A percentile compares a stretch with the other conserved stretches of the same genome.
These are phyloP conservation scores for Porphyra umbilicalis DNA, from an alignment of 31 red algal genomes.

Conservation along the genomic window DNA sequence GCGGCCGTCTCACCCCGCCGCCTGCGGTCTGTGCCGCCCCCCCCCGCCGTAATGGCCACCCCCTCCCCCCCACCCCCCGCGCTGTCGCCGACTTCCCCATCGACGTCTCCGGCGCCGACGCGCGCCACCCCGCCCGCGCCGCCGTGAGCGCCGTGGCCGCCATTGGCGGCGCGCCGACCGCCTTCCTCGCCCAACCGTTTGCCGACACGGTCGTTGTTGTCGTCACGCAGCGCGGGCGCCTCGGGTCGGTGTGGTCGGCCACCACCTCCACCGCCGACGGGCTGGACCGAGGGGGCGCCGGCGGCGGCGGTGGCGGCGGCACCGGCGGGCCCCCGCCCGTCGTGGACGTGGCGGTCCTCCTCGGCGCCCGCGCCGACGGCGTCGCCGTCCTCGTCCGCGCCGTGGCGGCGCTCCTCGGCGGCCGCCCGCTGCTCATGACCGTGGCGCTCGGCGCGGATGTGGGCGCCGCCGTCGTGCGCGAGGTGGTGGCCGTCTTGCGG, in stretches of 20 bases:
- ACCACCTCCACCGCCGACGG: background rate
- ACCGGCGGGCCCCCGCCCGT: background rate
- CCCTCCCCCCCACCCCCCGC: background rate
- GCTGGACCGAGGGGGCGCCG: too few relatives aligned
- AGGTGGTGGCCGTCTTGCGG: background rate
- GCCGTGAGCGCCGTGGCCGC: slow-evolving; percentile 15
- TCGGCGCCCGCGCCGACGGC: background rate
- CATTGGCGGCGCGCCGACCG: slow-evolving; percentile 17
- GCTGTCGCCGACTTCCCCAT: slow-evolving; percentile 10
- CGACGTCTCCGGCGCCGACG: slow-evolving; percentile 9
- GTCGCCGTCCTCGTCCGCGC: background rate
- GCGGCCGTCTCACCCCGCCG: too few relatives aligned
- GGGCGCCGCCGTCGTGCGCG: background rate
- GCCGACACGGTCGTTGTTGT: slow-evolving; percentile 40
- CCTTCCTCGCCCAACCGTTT: slow-evolving; percentile 42
- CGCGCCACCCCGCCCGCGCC: slow-evolving; percentile 23
- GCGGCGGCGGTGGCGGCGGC: background rate
- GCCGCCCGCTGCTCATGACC: background rate
- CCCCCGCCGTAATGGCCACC: background rate
- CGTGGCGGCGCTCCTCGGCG: background rate
- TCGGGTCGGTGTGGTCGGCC: background rate
- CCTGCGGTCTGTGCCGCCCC: too few relatives aligned
- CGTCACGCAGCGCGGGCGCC: slow-evolving; percentile 20
- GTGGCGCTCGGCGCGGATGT: background rate
- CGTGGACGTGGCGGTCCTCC: background rate